These are phyloP conservation scores for Nidularia sp. DNA, from an alignment of 768 basidiomycete species.

Conservation along the genomic window DNA sequence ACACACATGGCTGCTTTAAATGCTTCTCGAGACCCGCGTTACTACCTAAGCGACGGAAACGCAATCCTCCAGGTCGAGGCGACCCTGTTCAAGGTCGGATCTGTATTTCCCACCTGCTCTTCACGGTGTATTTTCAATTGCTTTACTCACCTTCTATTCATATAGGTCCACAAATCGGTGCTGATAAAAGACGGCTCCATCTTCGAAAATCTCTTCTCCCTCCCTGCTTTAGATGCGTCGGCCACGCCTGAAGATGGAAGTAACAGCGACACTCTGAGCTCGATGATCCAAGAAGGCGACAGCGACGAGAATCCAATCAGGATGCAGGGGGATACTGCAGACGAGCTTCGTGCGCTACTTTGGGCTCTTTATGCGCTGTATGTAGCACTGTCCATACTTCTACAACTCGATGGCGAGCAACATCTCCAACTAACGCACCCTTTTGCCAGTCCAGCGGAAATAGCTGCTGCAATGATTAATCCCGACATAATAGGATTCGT, in stretches of 20 bases:
- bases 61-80: not conserved
- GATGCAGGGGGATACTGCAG: constrained; percentile 6
- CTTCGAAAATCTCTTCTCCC: constrained; percentile 5
- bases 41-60: constrained; percentile 3
- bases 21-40: not conserved
- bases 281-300: constrained; percentile 1
- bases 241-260: no score
- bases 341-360: constrained; percentile 5
- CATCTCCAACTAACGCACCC: no score
- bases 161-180: constrained; percentile 3
- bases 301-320: constrained; percentile 6
- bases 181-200: constrained; percentile 6
- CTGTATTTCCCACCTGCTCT: not conserved
- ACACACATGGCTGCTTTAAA: not conserved
- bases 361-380: constrained; percentile 39
- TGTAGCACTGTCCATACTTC: constrained; percentile 9
- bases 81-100: constrained; percentile 1
- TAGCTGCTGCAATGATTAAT: not conserved
- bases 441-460: not conserved
- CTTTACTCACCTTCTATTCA: not conserved
- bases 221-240: not conserved
- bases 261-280: no score
- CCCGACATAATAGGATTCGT: constrained; percentile 1
- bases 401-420: not conserved
- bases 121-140: not conserved